phyloP scores from a whole-genome alignment of 208 protist species.

The Crithidia bombi region DNA sequence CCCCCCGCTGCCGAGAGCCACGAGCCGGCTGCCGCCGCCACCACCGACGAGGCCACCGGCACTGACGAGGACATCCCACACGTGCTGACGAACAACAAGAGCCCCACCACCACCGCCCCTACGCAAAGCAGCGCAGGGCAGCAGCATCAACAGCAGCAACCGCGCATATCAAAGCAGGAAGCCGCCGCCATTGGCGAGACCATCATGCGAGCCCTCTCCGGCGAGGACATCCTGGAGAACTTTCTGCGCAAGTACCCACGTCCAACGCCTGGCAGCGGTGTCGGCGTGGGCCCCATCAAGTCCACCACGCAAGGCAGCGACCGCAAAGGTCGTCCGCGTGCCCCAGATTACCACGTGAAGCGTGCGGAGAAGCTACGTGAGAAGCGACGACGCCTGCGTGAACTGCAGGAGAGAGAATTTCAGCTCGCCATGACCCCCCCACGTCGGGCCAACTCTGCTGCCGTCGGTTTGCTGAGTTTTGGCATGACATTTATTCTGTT shows the following conservation, averaged over 20 bases:
- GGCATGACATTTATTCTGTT: conserved; percentile 59
- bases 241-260: conserved; percentile 25
- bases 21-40: background rate
- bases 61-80: background rate
- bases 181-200: background rate
- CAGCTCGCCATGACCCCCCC: background rate
- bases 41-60: background rate
- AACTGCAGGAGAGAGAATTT: conserved; percentile 4
- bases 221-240: conserved; percentile 17
- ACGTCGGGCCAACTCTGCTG: conserved; percentile 34
- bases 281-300: conserved; percentile 16
- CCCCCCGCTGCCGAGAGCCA: background rate
- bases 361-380: background rate
- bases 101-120: background rate
- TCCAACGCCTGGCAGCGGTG: conserved; percentile 15
- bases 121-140: background rate
- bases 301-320: conserved; percentile 17
- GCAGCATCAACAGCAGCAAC: conserved; percentile 5
- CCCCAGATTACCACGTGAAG: conserved; percentile 1
- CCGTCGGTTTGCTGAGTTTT: conserved; percentile 51
- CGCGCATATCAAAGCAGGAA: background rate
- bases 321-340: background rate
- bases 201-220: background rate
- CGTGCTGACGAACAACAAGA: conserved; percentile 14
- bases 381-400: conserved; percentile 9